Evolutionary conservation across 2,329 filamentous ascomycete species (phyloP).

Genomic region (Trichoderma afroharzianum): DNA sequence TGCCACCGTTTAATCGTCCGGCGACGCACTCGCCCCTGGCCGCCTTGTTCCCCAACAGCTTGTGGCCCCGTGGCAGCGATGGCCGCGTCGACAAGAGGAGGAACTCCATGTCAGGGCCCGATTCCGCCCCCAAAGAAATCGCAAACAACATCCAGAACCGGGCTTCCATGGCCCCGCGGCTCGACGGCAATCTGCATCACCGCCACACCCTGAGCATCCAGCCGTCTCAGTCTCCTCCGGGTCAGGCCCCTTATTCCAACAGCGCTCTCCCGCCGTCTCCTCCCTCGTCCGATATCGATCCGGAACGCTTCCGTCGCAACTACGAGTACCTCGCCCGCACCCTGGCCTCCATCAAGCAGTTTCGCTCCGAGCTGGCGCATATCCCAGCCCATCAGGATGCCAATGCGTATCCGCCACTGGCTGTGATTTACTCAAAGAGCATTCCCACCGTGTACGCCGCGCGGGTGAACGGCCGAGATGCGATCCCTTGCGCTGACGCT

Average conservation of each 20-base stretch:
- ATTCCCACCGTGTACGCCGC: conserved; percentile 83
- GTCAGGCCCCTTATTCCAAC: neutral
- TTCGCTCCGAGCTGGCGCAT: conserved; percentile 72
- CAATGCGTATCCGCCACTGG: conserved; percentile 79
- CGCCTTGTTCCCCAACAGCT: conserved; percentile 43
- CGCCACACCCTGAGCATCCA: conserved; percentile 3
- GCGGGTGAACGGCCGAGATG: conserved; percentile 67
- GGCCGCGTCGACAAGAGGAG: conserved; percentile 37
- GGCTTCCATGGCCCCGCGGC: conserved; percentile 28
- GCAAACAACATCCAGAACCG: conserved; percentile 39
- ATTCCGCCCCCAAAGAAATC: neutral
- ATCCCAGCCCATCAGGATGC: conserved; percentile 51
- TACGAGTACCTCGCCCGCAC: conserved; percentile 70
- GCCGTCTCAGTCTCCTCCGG: neutral
- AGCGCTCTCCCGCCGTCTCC: conserved; percentile 22
- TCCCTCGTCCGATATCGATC: conserved; percentile 19
- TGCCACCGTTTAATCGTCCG: conserved; percentile 53
- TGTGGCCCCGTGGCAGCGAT: conserved; percentile 44
- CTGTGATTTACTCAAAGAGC: conserved; percentile 81
- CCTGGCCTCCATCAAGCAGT: conserved; percentile 65
- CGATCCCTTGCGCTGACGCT: conserved; percentile 69
- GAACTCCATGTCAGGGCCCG: neutral
- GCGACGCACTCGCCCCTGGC: conserved; percentile 44
- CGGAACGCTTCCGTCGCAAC: conserved; percentile 34
- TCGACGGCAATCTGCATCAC: conserved; percentile 21